Evolutionary conservation across 306 rosid genomes (phyloP).

Genomic region (Vicia faba): DNA sequence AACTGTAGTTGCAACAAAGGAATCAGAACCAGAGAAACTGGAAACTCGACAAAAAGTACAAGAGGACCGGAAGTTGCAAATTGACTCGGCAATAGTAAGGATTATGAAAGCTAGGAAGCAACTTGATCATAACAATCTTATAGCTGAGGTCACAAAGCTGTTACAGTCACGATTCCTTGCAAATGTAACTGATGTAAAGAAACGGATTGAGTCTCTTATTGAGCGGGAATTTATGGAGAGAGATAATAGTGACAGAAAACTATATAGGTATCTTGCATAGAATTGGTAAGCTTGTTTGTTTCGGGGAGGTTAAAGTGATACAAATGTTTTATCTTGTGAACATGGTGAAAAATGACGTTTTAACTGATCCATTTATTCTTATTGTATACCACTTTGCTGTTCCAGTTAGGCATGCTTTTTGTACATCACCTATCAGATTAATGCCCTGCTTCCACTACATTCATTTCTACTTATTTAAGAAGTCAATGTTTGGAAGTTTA

Average conservation of each 20-base stretch:
- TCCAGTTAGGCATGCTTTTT: background rate
- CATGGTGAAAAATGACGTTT: background rate
- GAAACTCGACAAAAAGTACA: slow-evolving; percentile 87
- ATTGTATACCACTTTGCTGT: background rate
- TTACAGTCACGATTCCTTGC: slow-evolving; percentile 71
- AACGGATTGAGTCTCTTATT: slow-evolving; percentile 83
- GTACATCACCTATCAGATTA: background rate
- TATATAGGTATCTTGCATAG: slow-evolving; percentile 73
- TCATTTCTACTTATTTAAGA: no score
- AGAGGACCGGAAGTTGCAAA: slow-evolving; percentile 84
- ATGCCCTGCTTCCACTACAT: background rate
- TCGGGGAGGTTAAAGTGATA: slow-evolving; percentile 21
- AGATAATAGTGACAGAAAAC: slow-evolving; percentile 60
- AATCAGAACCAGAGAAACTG: slow-evolving; percentile 80
- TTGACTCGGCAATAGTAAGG: slow-evolving; percentile 82
- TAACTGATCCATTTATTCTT: background rate
- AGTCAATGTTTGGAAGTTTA: background rate
- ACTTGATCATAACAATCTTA: slow-evolving; percentile 76
- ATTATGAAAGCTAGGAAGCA: slow-evolving; percentile 83
- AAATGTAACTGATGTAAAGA: slow-evolving; percentile 77
- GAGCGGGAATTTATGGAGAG: slow-evolving; percentile 88
- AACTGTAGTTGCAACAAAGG: slow-evolving; percentile 81
- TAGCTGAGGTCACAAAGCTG: slow-evolving; percentile 84
- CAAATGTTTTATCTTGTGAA: slow-evolving; percentile 31
- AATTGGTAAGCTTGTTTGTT: slow-evolving; percentile 26